Conservation (phyloP, 2,329 filamentous ascomycete genomes). For the Epichloe sp. region DNA sequence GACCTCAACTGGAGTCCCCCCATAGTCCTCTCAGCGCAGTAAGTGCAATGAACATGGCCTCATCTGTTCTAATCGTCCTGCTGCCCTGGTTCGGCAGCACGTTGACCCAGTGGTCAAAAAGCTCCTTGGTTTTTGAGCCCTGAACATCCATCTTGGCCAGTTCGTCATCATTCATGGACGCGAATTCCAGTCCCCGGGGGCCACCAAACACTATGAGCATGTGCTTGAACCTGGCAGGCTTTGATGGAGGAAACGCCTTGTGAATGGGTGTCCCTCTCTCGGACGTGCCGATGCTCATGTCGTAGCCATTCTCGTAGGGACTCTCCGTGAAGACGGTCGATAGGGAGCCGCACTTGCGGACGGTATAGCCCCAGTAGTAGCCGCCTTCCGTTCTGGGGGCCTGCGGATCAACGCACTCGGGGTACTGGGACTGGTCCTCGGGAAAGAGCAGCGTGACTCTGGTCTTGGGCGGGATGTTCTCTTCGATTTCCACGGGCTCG, state of each 20-base stretch:
- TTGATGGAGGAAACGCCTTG: conserved; percentile 31
- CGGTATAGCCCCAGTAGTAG: conserved; percentile 77
- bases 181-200: conserved; percentile 65
- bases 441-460: conserved; percentile 57
- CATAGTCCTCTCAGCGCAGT: conserved; percentile 51
- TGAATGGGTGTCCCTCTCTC: conserved; percentile 51
- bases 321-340: conserved; percentile 67
- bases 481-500: conserved; percentile 40
- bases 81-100: conserved; percentile 70
- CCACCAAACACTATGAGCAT: conserved; percentile 71
- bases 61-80: conserved; percentile 70
- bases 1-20: conserved; percentile 26
- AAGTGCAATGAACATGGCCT: conserved; percentile 67
- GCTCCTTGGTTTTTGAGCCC: conserved; percentile 48
- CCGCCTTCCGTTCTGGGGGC: conserved; percentile 61
- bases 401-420: conserved; percentile 52
- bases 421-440: conserved; percentile 27
- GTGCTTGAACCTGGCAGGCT: conserved; percentile 46
- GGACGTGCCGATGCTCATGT: conserved; percentile 71
- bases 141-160: conserved; percentile 48
- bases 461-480: conserved; percentile 54
- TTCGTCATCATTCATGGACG: conserved; percentile 47
- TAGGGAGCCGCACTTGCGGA: conserved; percentile 52
- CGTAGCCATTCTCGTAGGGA: conserved; percentile 64
- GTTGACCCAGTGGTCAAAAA: conserved; percentile 81